Conservation (phyloP, 257 asterid genomes). For the Solanum clarkiae region DNA sequence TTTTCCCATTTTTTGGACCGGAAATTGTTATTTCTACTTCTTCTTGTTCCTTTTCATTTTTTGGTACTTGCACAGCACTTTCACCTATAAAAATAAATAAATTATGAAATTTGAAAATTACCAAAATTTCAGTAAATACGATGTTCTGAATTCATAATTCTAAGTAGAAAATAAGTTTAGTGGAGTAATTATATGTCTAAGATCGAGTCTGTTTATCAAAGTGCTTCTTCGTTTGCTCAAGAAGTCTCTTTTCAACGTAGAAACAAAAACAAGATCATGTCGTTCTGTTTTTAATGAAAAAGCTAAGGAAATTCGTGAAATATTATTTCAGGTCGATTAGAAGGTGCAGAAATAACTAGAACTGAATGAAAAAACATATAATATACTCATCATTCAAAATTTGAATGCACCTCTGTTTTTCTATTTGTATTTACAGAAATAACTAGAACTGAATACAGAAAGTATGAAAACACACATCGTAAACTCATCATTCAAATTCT, state of each 20-base stretch:
- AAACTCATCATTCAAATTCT: no score
- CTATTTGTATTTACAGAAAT: background rate
- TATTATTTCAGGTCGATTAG: background rate
- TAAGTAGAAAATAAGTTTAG: background rate
- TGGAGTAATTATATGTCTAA: background rate
- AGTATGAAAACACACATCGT: no score
- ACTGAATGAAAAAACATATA: background rate
- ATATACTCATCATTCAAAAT: no score
- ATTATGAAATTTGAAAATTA: background rate
- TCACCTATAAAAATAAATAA: slow-evolving; percentile 1
- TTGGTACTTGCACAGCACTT: background rate
- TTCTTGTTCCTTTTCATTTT: background rate
- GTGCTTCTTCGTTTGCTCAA: background rate
- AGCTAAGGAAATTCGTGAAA: background rate
- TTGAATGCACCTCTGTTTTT: no score
- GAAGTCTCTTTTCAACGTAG: background rate
- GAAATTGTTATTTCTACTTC: background rate
- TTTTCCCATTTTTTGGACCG: background rate
- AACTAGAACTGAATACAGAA: background rate
- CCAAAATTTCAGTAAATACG: background rate
- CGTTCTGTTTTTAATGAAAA: background rate
- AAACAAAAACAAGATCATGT: background rate
- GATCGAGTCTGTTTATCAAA: background rate
- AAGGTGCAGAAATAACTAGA: background rate
- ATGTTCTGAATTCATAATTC: background rate